Evolutionary conservation across 148 eudicot species (phyloP).

Genomic region (Persicaria tinctoria): DNA sequence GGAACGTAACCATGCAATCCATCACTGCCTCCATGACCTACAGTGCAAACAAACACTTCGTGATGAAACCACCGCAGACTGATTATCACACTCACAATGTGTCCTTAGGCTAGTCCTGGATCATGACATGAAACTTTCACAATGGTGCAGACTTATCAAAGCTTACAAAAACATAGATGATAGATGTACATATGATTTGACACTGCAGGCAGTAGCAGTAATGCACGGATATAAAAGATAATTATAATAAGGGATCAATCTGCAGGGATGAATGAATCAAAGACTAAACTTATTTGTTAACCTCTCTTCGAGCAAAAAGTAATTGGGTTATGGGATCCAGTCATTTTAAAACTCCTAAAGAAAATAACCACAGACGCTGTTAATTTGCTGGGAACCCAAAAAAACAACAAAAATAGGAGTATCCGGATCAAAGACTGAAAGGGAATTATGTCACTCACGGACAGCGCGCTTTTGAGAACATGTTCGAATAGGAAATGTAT

Average conservation of each 20-base stretch:
- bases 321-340: not conserved
- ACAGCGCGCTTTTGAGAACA: not conserved
- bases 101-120: not conserved
- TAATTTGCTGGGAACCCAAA: not conserved
- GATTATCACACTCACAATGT: not conserved
- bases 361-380: not conserved
- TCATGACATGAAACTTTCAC: not conserved
- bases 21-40: slow-evolving; percentile 96
- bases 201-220: not conserved
- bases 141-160: not conserved
- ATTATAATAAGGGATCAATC: not conserved
- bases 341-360: not conserved
- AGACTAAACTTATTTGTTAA: not conserved
- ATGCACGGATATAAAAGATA: not conserved
- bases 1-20: slow-evolving; percentile 87
- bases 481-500: too few relatives aligned
- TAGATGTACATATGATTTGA: not conserved
- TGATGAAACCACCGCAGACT: slow-evolving; percentile 8
- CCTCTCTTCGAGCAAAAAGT: not conserved
- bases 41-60: not conserved
- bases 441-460: not conserved
- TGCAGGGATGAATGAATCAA: not conserved
- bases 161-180: not conserved
- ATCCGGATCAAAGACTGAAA: not conserved
- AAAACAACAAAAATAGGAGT: not conserved